Conservation (phyloP, 768 basidiomycete species). For the Mycena chlorophos region DNA sequence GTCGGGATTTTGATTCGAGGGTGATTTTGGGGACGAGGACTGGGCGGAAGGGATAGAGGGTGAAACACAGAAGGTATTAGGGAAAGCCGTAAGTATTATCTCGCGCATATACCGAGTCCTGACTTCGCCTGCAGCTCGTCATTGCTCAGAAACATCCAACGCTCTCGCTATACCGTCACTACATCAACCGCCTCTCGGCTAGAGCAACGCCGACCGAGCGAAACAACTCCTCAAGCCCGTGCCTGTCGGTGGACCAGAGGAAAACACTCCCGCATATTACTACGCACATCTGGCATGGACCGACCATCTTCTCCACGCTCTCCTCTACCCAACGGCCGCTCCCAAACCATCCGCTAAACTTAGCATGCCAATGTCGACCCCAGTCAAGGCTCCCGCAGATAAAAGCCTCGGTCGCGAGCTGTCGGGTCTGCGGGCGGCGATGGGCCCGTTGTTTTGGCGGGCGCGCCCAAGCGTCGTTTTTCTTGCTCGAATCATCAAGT, state of each 20-base stretch:
- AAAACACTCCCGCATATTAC: conserved; percentile 8
- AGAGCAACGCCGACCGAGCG: conserved; percentile 29
- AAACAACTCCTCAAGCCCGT: conserved; percentile 8
- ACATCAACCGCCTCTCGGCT: conserved; percentile 62
- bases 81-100: conserved; percentile 59
- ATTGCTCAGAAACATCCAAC: conserved; percentile 69
- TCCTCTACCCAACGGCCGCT: neutral
- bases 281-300: conserved; percentile 55
- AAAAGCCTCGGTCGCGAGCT: conserved; percentile 16
- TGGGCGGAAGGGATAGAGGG: conserved; percentile 51
- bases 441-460: conserved; percentile 35
- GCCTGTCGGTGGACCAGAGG: neutral
- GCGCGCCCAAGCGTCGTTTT: conserved; percentile 47
- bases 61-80: conserved; percentile 68
- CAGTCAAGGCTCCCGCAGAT: conserved; percentile 26
- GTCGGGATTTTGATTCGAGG: conserved; percentile 58
- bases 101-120: neutral
- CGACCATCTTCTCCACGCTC: conserved; percentile 39
- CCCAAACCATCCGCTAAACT: conserved; percentile 42
- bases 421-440: conserved; percentile 28
- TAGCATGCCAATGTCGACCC: conserved; percentile 29
- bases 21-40: too few relatives aligned
- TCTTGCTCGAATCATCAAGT: conserved; percentile 54
- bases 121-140: conserved; percentile 38
- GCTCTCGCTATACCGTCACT: conserved; percentile 56